Conservation (phyloP, 2,329 filamentous ascomycete genomes). For the Leptographium radiaticola region DNA sequence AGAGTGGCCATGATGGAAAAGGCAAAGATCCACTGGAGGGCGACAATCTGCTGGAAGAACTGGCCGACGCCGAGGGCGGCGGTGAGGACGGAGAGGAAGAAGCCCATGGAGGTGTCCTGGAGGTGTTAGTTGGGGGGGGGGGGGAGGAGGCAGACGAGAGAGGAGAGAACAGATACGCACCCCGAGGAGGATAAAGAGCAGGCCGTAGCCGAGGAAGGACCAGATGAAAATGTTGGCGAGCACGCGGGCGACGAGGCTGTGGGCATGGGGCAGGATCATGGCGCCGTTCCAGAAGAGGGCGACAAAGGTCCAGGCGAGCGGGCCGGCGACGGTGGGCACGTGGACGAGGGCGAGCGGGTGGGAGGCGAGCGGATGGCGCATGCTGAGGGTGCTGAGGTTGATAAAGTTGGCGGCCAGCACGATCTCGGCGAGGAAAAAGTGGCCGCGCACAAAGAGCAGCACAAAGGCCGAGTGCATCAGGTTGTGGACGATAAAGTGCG, state of each 20-base stretch:
- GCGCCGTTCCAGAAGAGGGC: constrained; percentile 85
- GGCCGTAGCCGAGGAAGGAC: constrained; percentile 64
- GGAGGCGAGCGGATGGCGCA: constrained; percentile 60
- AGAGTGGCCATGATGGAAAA: constrained; percentile 69
- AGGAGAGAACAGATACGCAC: constrained; percentile 23
- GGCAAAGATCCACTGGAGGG: constrained; percentile 87
- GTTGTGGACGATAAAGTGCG: constrained; percentile 79
- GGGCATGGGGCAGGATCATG: constrained; percentile 58
- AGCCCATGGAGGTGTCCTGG: constrained; percentile 62
- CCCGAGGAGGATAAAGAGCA: constrained; percentile 62
- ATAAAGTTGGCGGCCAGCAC: constrained; percentile 69
- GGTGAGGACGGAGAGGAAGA: constrained; percentile 59
- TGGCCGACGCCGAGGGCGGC: constrained; percentile 69
- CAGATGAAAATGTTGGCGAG: constrained; percentile 83
- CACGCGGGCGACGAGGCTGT: constrained; percentile 57
- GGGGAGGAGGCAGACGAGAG: too few species aligned
- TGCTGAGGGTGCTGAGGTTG: constrained; percentile 68
- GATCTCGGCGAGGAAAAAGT: constrained; percentile 65
- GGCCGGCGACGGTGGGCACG: constrained; percentile 59
- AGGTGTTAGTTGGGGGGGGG: neutral
- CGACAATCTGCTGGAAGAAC: constrained; percentile 57
- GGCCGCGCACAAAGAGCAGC: constrained; percentile 65
- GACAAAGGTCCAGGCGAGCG: constrained; percentile 75
- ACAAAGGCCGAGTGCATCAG: constrained; percentile 71
- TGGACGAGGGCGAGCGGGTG: constrained; percentile 50